Conservation (phyloP, 106 monocot genomes). For the Acanthochlamys bracteata region DNA sequence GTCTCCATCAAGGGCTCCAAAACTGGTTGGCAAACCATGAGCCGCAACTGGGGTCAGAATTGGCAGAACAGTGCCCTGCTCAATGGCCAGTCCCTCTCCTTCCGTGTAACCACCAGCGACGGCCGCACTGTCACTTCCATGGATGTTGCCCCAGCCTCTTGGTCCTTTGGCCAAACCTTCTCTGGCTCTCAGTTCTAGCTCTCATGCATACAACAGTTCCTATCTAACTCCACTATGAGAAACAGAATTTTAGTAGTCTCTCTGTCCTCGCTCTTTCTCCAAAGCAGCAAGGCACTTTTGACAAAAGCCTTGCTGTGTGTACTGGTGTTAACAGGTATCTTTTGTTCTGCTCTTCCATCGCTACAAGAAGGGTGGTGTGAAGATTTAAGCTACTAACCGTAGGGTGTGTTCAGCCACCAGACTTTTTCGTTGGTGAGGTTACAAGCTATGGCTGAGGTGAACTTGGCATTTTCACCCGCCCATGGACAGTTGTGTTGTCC, state of each 20-base stretch:
- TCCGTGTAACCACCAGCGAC: conserved; percentile 44
- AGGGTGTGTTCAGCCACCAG: conserved; percentile 2
- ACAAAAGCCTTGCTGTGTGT: neutral
- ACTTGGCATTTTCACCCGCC: conserved; percentile 29
- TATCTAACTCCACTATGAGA: neutral
- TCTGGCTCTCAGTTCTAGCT: conserved; percentile 49
- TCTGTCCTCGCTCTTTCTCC: too few species aligned
- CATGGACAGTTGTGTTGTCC: conserved; percentile 8
- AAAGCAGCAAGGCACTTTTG: too few species aligned
- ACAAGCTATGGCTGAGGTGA: conserved; percentile 31
- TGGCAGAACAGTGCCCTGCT: conserved; percentile 49
- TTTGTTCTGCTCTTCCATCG: neutral
- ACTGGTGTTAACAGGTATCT: neutral
- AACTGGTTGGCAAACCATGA: conserved; percentile 59
- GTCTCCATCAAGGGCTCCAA: conserved; percentile 48
- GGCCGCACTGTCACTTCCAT: conserved; percentile 30
- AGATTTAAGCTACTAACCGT: neutral
- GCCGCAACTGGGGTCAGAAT: conserved; percentile 72
- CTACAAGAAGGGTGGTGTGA: neutral
- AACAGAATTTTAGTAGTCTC: neutral
- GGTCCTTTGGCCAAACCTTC: conserved; percentile 74
- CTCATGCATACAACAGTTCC: neutral
- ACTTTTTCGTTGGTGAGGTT: neutral
- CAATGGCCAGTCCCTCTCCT: conserved; percentile 42
- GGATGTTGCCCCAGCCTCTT: conserved; percentile 32